Conservation (phyloP, 257 asterid genomes). For the Coffea eugenioides region DNA sequence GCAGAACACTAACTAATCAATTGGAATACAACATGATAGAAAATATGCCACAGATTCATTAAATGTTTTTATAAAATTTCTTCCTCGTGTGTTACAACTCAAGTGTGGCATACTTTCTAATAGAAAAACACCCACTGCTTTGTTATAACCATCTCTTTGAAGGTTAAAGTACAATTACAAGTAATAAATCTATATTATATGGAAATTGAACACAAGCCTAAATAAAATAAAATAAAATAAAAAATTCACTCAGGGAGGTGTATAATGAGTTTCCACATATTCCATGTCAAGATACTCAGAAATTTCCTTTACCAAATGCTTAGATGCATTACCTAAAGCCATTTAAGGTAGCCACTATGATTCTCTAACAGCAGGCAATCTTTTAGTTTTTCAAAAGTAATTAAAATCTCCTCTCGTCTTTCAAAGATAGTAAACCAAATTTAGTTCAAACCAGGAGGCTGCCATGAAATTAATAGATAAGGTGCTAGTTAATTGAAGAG, state of each 20-base stretch:
- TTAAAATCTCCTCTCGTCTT: neutral
- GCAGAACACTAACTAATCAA: slow-evolving; percentile 20
- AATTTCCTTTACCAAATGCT: neutral
- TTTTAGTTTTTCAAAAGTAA: neutral
- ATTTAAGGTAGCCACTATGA: neutral
- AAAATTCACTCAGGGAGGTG: neutral
- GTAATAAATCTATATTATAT: neutral
- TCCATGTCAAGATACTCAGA: neutral
- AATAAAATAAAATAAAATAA: neutral
- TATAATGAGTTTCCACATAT: slow-evolving; percentile 3
- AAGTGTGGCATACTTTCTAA: neutral
- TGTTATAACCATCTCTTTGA: no score
- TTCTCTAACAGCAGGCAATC: neutral
- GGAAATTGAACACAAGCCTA: no score
- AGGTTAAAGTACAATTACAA: neutral
- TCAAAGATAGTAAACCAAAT: neutral
- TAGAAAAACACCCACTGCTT: neutral
- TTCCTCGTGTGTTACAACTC: neutral
- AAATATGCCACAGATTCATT: neutral
- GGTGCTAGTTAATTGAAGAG: neutral
- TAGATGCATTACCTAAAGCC: neutral
- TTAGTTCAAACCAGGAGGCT: neutral
- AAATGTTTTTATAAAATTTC: neutral
- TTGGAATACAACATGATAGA: neutral
- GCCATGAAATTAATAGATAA: neutral